Evolutionary conservation across 192 early-diverging fungal genomes (phyloP).

Genomic region (Backusella psychrophila): DNA sequence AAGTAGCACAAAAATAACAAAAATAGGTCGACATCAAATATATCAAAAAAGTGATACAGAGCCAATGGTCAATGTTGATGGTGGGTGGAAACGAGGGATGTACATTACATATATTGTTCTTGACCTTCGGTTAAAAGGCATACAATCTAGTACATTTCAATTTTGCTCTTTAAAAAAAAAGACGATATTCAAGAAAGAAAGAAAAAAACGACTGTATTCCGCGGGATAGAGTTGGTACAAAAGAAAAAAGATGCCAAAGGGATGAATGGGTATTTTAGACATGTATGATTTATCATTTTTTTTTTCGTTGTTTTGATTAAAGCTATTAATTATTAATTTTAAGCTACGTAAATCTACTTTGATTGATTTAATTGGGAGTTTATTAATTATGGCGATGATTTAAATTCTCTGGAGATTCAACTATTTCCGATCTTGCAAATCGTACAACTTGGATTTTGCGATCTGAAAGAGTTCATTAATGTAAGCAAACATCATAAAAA

Average conservation of each 20-base stretch:
- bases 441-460: not conserved
- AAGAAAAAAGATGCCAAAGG: not conserved
- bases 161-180: not conserved
- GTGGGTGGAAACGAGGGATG: not conserved
- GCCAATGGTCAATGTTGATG: not conserved
- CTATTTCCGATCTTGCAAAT: not conserved
- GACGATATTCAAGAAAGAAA: not conserved
- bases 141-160: not conserved
- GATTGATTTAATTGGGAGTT: not conserved
- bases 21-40: not conserved
- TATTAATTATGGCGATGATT: not conserved
- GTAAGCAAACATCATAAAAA: too few relatives aligned
- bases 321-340: not conserved
- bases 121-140: not conserved
- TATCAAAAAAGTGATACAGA: constrained; percentile 2
- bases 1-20: not conserved
- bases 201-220: not conserved
- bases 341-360: not conserved
- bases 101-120: not conserved
- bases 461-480: too few relatives aligned
- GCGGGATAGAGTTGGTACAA: not conserved
- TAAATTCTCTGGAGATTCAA: not conserved
- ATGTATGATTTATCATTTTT: not conserved
- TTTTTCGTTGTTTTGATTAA: not conserved
- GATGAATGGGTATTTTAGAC: not conserved